These are phyloP conservation scores for Alternaria incomplexa DNA, from an alignment of 2,329 filamentous ascomycete species.

Conservation along the genomic window DNA sequence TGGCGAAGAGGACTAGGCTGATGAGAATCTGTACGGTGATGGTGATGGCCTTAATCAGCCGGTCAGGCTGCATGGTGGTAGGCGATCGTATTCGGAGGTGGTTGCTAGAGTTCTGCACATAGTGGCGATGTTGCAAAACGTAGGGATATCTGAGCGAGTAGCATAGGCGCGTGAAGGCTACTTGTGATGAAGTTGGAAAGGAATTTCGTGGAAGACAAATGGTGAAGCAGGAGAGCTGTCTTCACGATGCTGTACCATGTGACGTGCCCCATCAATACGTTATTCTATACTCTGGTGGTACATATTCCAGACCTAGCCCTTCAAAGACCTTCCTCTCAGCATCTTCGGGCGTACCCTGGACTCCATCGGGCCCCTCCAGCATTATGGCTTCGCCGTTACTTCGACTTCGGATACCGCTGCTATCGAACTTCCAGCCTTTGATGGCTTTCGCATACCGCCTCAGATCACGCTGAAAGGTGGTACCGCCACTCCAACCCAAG, in stretches of 20 bases:
- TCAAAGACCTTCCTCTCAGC: conserved; percentile 83
- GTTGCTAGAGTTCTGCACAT: background rate
- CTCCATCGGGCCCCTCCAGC: conserved; percentile 59
- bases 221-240: background rate
- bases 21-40: background rate
- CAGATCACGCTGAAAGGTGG: conserved; percentile 87
- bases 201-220: background rate
- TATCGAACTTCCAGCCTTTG: conserved; percentile 85
- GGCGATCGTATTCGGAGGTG: background rate
- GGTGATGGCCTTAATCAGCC: background rate
- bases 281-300: conserved; percentile 53
- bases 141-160: background rate
- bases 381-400: conserved; percentile 74
- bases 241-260: background rate
- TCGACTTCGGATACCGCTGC: conserved; percentile 78
- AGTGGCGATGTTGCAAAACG: background rate
- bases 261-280: conserved; percentile 46
- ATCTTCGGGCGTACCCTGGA: conserved; percentile 65
- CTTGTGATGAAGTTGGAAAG: background rate
- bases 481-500: conserved; percentile 86
- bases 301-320: conserved; percentile 67
- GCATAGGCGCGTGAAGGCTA: background rate
- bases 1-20: background rate
- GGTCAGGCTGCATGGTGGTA: background rate
- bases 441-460: conserved; percentile 77